Percentiles rank a stretch among this genome's conserved stretches.
Evolutionary conservation across 2,329 filamentous ascomycete genomes (phyloP).

Genomic region (Penicillium sp.): DNA sequence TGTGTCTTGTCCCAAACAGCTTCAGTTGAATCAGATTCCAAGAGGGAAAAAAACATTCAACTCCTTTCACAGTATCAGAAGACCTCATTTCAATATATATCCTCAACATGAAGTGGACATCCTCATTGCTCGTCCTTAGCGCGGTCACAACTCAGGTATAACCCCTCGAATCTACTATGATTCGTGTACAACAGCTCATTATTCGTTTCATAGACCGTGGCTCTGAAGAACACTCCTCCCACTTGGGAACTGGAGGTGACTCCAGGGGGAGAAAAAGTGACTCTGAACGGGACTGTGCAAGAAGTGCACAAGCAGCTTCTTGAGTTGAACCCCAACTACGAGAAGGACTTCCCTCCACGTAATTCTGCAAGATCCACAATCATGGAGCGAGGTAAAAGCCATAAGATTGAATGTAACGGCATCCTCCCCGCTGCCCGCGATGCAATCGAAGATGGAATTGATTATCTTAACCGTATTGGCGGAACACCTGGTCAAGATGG

Average conservation of each 20-base stretch:
- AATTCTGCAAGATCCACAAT: neutral
- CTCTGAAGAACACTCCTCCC: neutral
- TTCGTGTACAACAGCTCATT: too few species aligned
- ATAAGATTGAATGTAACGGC: neutral
- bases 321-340: neutral
- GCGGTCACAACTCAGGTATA: neutral
- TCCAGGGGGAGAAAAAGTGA: neutral
- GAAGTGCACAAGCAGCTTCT: neutral
- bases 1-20: too few species aligned
- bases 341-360: neutral
- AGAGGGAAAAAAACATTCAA: too few species aligned
- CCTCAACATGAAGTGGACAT: neutral
- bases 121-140: neutral
- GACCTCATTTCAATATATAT: neutral
- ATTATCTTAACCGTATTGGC: too few species aligned
- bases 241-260: neutral
- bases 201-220: neutral
- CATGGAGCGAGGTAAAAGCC: neutral
- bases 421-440: too few species aligned
- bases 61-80: too few species aligned
- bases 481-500: too few species aligned
- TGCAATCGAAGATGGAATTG: too few species aligned
- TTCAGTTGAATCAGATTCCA: too few species aligned
- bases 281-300: neutral
- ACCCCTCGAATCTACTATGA: neutral